Percentiles rank a stretch among this genome's conserved stretches.
phyloP scores from a whole-genome alignment of 805 yeast species.

The Metschnikowia amazonensis region DNA sequence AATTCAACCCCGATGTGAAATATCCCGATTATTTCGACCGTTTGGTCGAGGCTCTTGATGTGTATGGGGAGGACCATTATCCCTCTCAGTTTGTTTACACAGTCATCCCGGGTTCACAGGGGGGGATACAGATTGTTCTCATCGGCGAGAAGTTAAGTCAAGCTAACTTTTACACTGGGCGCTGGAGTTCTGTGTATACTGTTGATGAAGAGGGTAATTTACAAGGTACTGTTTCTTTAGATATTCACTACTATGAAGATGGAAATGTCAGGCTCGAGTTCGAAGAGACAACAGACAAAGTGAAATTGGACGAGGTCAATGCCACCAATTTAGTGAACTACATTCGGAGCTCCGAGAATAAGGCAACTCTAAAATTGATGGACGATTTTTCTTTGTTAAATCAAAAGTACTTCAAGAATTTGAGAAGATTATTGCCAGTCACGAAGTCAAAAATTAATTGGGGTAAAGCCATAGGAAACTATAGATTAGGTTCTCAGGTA shows the following conservation, averaged over 20 bases:
- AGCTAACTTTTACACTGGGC: constrained; percentile 82
- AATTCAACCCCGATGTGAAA: constrained; percentile 23
- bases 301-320: constrained; percentile 19
- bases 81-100: constrained; percentile 52
- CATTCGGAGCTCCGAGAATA: constrained; percentile 56
- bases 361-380: constrained; percentile 56
- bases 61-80: constrained; percentile 63
- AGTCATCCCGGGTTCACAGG: constrained; percentile 34
- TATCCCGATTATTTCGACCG: constrained; percentile 30
- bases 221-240: constrained; percentile 56
- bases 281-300: constrained; percentile 29
- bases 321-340: constrained; percentile 37
- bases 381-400: constrained; percentile 66
- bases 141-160: constrained; percentile 71
- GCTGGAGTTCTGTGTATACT: constrained; percentile 71
- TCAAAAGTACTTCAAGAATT: constrained; percentile 73
- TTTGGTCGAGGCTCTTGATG: constrained; percentile 32
- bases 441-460: constrained; percentile 89
- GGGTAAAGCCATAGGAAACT: constrained; percentile 91
- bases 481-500: constrained; percentile 80
- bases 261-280: constrained; percentile 82
- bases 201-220: constrained; percentile 32
- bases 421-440: constrained; percentile 88
- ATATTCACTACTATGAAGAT: constrained; percentile 91
- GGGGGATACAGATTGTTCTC: constrained; percentile 47